Percentiles rank a stretch among this genome's conserved stretches.
phyloP scores from a whole-genome alignment of 371 early-diverging fungal genomes.

The Syncephalastrum monosporum region DNA sequence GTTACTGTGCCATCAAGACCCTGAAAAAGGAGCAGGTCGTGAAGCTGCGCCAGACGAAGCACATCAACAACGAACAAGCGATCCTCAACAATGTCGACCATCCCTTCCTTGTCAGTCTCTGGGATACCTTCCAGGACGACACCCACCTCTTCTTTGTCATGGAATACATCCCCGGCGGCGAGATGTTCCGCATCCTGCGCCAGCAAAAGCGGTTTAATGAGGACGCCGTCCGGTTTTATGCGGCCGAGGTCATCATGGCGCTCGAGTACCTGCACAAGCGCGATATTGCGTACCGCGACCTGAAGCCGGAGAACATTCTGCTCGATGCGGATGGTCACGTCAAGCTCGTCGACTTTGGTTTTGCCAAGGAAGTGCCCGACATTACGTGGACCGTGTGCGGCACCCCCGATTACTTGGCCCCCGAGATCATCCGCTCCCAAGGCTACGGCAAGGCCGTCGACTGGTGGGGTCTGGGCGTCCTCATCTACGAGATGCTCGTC shows the following conservation, averaged over 20 bases:
- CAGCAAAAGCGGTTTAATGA: constrained; percentile 83
- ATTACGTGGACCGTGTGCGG: constrained; percentile 95
- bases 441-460: constrained; percentile 98
- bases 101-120: constrained; percentile 91
- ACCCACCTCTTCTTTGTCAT: constrained; percentile 92
- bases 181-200: constrained; percentile 78
- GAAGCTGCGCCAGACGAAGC: constrained; percentile 89
- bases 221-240: constrained; percentile 82
- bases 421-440: constrained; percentile 96
- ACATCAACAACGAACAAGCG: constrained; percentile 87
- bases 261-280: constrained; percentile 94
- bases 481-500: constrained; percentile 94
- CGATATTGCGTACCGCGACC: constrained; percentile 95
- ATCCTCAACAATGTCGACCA: constrained; percentile 80
- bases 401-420: constrained; percentile 93
- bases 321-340: constrained; percentile 92
- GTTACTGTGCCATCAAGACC: constrained; percentile 88
- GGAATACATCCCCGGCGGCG: constrained; percentile 97
- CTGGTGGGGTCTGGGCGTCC: constrained; percentile 97
- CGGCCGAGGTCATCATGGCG: constrained; percentile 75
- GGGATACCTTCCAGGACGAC: constrained; percentile 88
- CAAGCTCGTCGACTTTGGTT: constrained; percentile 99
- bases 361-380: constrained; percentile 85
- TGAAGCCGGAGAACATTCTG: constrained; percentile 94
- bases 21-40: constrained; percentile 93